Base-by-base conservation (phyloP, 208 protist species). In the Naegleria fowleri region DNA sequence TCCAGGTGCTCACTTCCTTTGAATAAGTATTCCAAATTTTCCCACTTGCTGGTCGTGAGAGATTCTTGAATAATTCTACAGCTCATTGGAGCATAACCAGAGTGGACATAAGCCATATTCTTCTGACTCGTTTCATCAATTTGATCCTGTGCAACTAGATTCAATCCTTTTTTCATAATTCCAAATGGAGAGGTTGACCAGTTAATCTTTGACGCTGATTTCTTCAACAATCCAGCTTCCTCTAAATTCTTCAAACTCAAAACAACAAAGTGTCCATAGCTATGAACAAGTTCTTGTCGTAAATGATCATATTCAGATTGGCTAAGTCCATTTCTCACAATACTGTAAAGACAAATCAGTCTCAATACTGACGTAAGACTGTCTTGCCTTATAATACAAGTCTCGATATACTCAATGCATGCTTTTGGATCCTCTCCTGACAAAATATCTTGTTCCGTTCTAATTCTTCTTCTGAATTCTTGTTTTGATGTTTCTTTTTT, bases 181-280 rank as follows among this genome's bases (percentile, higher is more conserved):
- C 36, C 15, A 85, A 85, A 85, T 16, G n/a, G n/a, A 36, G 79
- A 43, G 0, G 75, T 38, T 29, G 33, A 33, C 55, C 87, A 67
- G 79, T 25, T 75, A 48, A 29, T 33, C 36, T 40, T 52, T 38
- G 33, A 36, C 11, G 5, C 38, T 13, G 39, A 43, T 38, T n/a
- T 39, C 43, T 22, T 79, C 5, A 90, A 51, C 4, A 90, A 29
- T 19, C 87, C 87, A n/a, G 38, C 19, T 0, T 79, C 16, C 85
- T 91, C 59, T 25, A 91, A 88, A 55, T 91, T 91, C n/a, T 85
- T n/a, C 33, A 91, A 38, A 43, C 59, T 55, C 5, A 79, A 36
- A 11, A 91, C 5, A 19, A 36, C 25, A n/a, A 83, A 40, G 16
- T 83, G 38, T 0, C 90, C 90, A 51, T 91, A 91, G 13, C 15